Evolutionary conservation across 192 early-diverging fungal genomes (phyloP), one percentile per base, ranked within the genome.

Genomic region (Umbelopsis sp.): DNA sequence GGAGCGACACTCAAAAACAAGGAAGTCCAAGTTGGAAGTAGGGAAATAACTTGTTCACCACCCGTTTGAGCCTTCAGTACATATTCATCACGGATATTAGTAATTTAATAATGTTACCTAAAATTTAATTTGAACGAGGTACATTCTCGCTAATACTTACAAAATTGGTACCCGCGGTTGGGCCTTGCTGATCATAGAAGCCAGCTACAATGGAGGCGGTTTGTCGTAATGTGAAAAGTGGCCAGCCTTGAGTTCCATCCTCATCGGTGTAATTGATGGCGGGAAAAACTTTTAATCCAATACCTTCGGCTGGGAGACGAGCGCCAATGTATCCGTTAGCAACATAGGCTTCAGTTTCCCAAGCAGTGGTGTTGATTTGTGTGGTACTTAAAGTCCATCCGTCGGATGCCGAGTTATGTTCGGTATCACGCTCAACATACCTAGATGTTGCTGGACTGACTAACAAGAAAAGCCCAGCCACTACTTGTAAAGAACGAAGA

Each of bases 241-340:
- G 77, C 77, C 77, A 78, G 6, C 77, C 77, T 53, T 78, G 77
- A 2, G 72, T 78, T 10, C 77, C 77, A 41, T 74, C 65, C 24
- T 41, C 34, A 11, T 47, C 44, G 2, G 44, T 65, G 34, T 71
- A 78, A 32, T 74, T 43, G 43, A 78, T 65, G 25, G 77, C 72
- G 4, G 72, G 77, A 50, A 71, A 62, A 21, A 78, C 69, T 21
- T 73, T 41, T 11, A 78, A 66, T 22, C 77, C 77, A 10, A 78
- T 22, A 3, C 77, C 77, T 52, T 78, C 77, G 16, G 36, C 77
- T 6, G 77, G 77, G 1, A 78, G 66, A 29, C 77, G 72, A 21
- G 77, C 72, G 2, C 77, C 77, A 68, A 78, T 78, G 26, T 78
- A 78, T 45, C 77, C 77, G 44, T 78, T 78, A n/a, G 77, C 62